Conservation (phyloP, 2,329 filamentous ascomycete species). For the Exophiala mesophila region DNA sequence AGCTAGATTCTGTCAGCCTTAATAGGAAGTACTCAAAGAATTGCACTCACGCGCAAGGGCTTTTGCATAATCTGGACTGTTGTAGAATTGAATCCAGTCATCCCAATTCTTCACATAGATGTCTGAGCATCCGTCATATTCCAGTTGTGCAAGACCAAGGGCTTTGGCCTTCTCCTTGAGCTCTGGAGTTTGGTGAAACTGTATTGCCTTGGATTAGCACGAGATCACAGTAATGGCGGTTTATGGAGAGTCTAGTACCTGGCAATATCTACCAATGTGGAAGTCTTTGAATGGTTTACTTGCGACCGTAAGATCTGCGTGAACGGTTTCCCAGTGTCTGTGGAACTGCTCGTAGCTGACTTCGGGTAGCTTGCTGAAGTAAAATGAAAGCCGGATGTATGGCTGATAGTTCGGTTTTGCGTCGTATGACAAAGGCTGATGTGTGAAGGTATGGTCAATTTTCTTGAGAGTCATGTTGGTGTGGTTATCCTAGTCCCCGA, state of each 20-base stretch:
- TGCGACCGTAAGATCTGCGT: conserved; percentile 6
- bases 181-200: conserved; percentile 7
- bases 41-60: background rate
- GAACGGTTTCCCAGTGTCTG: conserved; percentile 3
- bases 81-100: conserved; percentile 2
- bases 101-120: conserved; percentile 2
- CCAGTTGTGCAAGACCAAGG: background rate
- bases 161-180: background rate
- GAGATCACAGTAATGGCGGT: background rate
- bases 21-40: background rate
- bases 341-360: conserved; percentile 5
- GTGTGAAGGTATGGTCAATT: background rate
- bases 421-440: background rate
- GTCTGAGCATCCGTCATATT: conserved; percentile 6
- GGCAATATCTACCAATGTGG: background rate
- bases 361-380: background rate
- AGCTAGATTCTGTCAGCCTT: background rate
- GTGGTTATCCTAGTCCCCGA: no score
- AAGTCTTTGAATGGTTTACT: conserved; percentile 1
- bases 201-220: background rate
- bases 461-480: background rate
- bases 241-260: background rate
- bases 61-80: background rate
- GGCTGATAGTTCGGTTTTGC: conserved; percentile 1
- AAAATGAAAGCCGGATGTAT: conserved; percentile 1